Base-by-base conservation (phyloP, 257 asterid species). In the Solanum stenotomum region DNA sequence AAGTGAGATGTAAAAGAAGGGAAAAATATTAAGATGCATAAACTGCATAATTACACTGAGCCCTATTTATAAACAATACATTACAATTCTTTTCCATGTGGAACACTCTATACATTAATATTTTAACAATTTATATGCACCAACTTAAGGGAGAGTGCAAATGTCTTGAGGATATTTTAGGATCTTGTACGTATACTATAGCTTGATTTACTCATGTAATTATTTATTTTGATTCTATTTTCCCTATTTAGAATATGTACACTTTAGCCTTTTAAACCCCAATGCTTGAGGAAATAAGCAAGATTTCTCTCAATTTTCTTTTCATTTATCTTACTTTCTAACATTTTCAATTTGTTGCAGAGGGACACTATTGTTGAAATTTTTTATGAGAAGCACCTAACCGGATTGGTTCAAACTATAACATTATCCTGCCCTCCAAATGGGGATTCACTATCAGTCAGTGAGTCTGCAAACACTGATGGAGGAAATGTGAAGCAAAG, bases 311-410 rank as follows among this genome's bases (percentile, higher is more conserved):
- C 79, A 72, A 33, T 72, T 33, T 37, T 71, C 15, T 72, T 72
- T 72, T 72, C 13, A 34, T 72, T 72, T 34, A n/a, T 18, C 27
- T 34, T 72, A 35, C 81, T 72, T 33, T 8, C 42, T 33, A 23
- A 22, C 83, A 20, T 76, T 76, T 37, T 79, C 25, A 85, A 90
- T 91, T 89, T 92, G 72, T 88, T 93, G 94, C 98, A 97, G 99
- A 95, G 91, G 85, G 99, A 95, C 87, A 89, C 91, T 76, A 89
- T 94, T 33, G 93, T 96, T 92, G 99, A 96, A 85, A 89, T 94
- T 87, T 97, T 97, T 95, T 95, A 94, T 44, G 98, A 97, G 92
- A 96, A 93, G 92, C 98, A 97, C 93, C 89, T 96, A 92, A 92
- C 89, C 67, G 98, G 93, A 85, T 87, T 97, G 90, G 90, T 97